Conservation (phyloP, 2,329 filamentous ascomycete species). For the Laburnicola sp. region DNA sequence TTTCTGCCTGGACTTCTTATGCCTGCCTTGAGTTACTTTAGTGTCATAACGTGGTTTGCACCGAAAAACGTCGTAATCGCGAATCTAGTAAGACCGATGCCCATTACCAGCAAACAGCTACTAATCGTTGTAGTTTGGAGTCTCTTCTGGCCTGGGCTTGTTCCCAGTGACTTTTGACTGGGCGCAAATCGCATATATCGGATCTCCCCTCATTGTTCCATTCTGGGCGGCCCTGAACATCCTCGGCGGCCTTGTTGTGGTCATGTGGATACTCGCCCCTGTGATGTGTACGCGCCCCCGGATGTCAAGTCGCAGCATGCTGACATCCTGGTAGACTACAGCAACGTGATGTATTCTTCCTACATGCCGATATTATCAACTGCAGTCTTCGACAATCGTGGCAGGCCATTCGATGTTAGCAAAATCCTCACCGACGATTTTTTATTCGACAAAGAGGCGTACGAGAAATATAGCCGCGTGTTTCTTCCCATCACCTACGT, state of each 20-base stretch:
- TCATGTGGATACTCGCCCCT: conserved; percentile 84
- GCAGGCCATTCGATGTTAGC: conserved; percentile 77
- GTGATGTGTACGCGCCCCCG: conserved; percentile 60
- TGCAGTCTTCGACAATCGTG: conserved; percentile 82
- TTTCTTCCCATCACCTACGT: conserved; percentile 87
- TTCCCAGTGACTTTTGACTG: conserved; percentile 89
- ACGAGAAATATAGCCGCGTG: conserved; percentile 76
- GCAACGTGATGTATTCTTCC: conserved; percentile 75
- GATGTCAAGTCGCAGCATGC: background rate
- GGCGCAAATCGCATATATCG: conserved; percentile 85
- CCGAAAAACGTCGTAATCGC: conserved; percentile 84
- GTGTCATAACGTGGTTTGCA: conserved; percentile 83
- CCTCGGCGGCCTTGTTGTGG: conserved; percentile 74
- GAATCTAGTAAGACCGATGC: conserved; percentile 62
- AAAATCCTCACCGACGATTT: conserved; percentile 78
- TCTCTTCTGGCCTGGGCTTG: conserved; percentile 79
- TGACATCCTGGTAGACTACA: conserved; percentile 59
- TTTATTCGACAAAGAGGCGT: conserved; percentile 76
- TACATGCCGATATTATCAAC: conserved; percentile 87
- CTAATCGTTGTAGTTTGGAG: conserved; percentile 71
- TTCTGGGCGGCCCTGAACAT: conserved; percentile 88
- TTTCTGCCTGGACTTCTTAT: conserved; percentile 81
- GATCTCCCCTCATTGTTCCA: conserved; percentile 78
- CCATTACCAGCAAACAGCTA: conserved; percentile 52
- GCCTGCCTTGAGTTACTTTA: conserved; percentile 86